Evolutionary conservation across 352 stramenopile species (phyloP).

Genomic region (Saprolegnia parasitica): DNA sequence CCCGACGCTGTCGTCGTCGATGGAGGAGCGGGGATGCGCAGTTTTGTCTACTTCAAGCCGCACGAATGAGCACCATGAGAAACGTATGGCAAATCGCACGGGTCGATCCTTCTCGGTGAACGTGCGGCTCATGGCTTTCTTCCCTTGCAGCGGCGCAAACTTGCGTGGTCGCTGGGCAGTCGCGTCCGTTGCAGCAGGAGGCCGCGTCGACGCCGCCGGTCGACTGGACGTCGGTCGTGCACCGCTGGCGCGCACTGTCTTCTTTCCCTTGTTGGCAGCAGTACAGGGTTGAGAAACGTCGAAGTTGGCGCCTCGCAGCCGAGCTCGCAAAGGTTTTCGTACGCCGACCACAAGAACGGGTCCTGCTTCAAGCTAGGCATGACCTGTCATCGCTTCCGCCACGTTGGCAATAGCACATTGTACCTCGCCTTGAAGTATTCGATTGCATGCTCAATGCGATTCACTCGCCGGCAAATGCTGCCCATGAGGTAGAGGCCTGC

Average conservation of each 20-base stretch:
- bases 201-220: too few relatives aligned
- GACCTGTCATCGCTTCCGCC: not conserved
- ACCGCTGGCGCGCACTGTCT: too few relatives aligned
- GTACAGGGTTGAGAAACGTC: not conserved
- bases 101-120: slow-evolving; percentile 21
- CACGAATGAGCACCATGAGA: too few relatives aligned
- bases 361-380: slow-evolving; percentile 81
- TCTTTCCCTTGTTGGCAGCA: too few relatives aligned
- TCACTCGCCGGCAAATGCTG: slow-evolving; percentile 84
- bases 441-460: slow-evolving; percentile 85
- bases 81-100: not conserved
- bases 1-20: too few relatives aligned
- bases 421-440: slow-evolving; percentile 87
- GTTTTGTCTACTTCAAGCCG: too few relatives aligned
- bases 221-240: too few relatives aligned
- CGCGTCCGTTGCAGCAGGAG: not conserved
- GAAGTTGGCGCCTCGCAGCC: slow-evolving; percentile 36
- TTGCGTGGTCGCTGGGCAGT: not conserved
- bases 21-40: too few relatives aligned
- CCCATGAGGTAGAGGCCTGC: slow-evolving; percentile 90
- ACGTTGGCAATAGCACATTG: not conserved
- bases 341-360: slow-evolving; percentile 88
- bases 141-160: not conserved
- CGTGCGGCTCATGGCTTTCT: slow-evolving; percentile 27
- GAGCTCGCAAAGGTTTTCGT: slow-evolving; percentile 91